Percentiles rank a stretch among this genome's conserved stretches.
phyloP scores from a whole-genome alignment of 257 asterid genomes.

The Capsicum rhomboideum region DNA sequence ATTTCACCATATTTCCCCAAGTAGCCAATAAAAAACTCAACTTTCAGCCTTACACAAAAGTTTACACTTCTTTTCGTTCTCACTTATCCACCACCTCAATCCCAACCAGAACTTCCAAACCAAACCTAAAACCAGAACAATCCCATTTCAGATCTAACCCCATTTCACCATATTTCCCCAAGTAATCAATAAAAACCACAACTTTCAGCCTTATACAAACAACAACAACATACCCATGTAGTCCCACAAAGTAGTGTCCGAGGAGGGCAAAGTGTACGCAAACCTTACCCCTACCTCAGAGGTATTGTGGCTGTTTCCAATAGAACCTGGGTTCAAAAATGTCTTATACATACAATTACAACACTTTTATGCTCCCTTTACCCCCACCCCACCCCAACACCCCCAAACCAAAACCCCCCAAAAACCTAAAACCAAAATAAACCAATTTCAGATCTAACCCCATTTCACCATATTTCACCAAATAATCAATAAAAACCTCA shows the following conservation, averaged over 20 bases:
- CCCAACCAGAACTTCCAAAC: no score
- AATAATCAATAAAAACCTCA: background rate
- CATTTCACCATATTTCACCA: background rate
- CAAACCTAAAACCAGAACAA: background rate
- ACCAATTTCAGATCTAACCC: slow-evolving; percentile 7
- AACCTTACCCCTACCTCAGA: no score
- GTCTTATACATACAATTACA: no score
- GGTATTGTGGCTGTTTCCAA: no score
- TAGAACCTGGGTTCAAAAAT: no score
- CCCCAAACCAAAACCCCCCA: background rate
- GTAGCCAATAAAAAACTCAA: background rate
- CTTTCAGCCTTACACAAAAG: background rate
- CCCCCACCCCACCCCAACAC: background rate
- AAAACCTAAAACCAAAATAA: background rate
- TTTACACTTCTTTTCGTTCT: background rate
- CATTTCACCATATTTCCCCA: background rate
- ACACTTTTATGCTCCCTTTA: background rate
- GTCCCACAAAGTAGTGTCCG: no score
- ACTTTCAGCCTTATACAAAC: background rate
- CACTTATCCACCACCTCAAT: background rate
- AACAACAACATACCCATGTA: background rate
- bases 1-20: background rate
- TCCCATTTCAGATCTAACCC: slow-evolving; percentile 6
- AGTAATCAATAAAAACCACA: background rate
- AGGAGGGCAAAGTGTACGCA: no score